A percentile compares a stretch with the other conserved stretches of the same genome.
These are phyloP conservation scores for Panellus pusillus DNA, from an alignment of 768 basidiomycete genomes.

Conservation along the genomic window DNA sequence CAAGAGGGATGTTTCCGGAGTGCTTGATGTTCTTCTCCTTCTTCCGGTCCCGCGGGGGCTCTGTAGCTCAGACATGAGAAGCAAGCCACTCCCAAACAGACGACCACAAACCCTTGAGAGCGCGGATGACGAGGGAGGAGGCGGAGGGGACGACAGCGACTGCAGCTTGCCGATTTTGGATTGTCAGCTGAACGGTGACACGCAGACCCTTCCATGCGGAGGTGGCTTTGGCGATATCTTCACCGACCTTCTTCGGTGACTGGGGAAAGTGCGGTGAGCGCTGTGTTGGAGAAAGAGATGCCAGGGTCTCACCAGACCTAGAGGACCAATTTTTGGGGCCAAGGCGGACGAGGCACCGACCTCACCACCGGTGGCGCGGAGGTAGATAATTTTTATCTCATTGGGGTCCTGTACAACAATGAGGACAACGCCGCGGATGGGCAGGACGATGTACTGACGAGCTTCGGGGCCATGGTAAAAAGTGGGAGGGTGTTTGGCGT, in stretches of 20 bases:
- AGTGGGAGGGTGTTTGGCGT: slow-evolving; percentile 2
- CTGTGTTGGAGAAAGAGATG: background rate
- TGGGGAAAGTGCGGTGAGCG: slow-evolving; percentile 31
- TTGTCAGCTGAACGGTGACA: slow-evolving; percentile 97
- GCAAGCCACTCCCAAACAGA: slow-evolving; percentile 1
- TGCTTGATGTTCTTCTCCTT: slow-evolving; percentile 99
- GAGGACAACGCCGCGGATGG: slow-evolving; percentile 4
- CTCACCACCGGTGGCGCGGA: slow-evolving; percentile 98
- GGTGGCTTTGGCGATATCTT: slow-evolving; percentile 99
- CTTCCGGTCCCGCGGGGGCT: slow-evolving; percentile 98
- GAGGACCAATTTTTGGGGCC: slow-evolving; percentile 99
- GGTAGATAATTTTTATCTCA: slow-evolving; percentile 99
- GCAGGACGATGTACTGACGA: slow-evolving; percentile 45
- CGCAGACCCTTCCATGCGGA: slow-evolving; percentile 99
- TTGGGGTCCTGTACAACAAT: slow-evolving; percentile 73
- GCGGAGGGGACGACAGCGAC: slow-evolving; percentile 97
- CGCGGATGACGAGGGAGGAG: slow-evolving; percentile 95
- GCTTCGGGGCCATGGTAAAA: slow-evolving; percentile 43
- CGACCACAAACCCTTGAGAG: slow-evolving; percentile 81
- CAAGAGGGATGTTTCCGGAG: slow-evolving; percentile 87
- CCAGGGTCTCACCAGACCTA: slow-evolving; percentile 81
- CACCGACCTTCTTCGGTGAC: slow-evolving; percentile 99
- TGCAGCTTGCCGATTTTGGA: slow-evolving; percentile 99
- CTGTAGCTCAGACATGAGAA: slow-evolving; percentile 39
- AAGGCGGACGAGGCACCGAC: slow-evolving; percentile 98